Evolutionary conservation across 177 flowering plant species (phyloP).

Genomic region (Tripterygium wilfordii): DNA sequence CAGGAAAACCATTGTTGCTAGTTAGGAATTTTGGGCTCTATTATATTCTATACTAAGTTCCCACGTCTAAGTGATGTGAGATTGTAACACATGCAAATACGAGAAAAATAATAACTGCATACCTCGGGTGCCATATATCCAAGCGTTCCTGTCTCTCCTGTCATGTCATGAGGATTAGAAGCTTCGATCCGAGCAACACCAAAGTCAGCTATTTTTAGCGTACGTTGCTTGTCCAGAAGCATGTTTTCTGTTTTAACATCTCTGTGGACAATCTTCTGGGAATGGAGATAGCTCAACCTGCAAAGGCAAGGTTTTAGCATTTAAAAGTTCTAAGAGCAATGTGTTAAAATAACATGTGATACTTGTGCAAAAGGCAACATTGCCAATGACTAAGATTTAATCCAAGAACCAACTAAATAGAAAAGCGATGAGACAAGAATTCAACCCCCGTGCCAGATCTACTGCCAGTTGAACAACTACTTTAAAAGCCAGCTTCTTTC

Average conservation of each 20-base stretch:
- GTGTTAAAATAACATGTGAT: neutral
- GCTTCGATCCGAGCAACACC: constrained; percentile 82
- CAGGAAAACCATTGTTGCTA: no score
- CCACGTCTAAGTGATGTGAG: no score
- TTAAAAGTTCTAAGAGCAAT: constrained; percentile 1
- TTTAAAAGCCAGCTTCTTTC: constrained; percentile 57
- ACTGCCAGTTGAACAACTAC: constrained; percentile 62
- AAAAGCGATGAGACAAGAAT: constrained; percentile 7
- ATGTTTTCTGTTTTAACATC: constrained; percentile 74
- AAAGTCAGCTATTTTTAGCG: constrained; percentile 63
- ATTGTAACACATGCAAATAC: no score
- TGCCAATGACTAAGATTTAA: neutral
- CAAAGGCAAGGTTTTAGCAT: no score
- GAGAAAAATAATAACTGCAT: neutral
- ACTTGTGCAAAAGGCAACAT: neutral
- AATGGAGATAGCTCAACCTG: constrained; percentile 67
- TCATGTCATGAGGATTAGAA: constrained; percentile 71
- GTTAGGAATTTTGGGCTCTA: no score
- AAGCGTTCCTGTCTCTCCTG: constrained; percentile 77
- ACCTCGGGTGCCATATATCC: constrained; percentile 88
- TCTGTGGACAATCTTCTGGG: constrained; percentile 67
- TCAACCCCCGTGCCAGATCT: constrained; percentile 67
- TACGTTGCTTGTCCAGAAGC: constrained; percentile 57
- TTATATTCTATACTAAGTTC: neutral
- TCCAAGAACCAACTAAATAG: neutral